Conservation (phyloP, 2,329 filamentous ascomycete species). For the Massarina eburnea region DNA sequence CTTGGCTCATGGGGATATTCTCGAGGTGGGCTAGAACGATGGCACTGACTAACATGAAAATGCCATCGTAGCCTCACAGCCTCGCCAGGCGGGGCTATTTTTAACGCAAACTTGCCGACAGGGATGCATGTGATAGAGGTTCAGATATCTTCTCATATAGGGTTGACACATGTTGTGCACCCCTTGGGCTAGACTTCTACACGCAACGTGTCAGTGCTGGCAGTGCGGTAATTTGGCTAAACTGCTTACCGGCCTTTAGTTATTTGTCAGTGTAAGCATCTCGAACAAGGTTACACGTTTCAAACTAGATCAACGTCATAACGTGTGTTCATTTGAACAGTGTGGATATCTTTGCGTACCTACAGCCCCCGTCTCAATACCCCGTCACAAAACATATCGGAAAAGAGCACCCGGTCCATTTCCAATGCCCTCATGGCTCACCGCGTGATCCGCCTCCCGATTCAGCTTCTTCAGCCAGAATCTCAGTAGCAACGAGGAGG, state of each 20-base stretch:
- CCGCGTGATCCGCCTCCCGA: constrained; percentile 11
- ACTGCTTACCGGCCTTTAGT: neutral
- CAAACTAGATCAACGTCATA: no score
- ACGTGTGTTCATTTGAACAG: no score
- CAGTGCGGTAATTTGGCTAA: no score
- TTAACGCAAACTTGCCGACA: no score
- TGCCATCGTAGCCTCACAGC: neutral
- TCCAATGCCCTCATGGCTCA: constrained; percentile 16
- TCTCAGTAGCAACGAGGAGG: constrained; percentile 13
- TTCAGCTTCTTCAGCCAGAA: constrained; percentile 22
- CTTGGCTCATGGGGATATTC: neutral
- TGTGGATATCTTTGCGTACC: neutral
- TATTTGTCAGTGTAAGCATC: neutral
- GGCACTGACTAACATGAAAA: neutral
- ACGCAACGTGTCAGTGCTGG: neutral
- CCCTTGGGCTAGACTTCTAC: neutral
- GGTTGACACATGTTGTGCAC: neutral
- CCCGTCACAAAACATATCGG: constrained; percentile 9
- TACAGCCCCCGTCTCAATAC: neutral
- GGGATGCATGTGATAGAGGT: no score
- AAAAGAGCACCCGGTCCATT: constrained; percentile 14
- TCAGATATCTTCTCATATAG: neutral
- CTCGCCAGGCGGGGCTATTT: neutral
- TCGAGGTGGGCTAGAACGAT: neutral
- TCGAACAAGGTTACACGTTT: neutral